phyloP scores from a whole-genome alignment of 441 rosid genomes.

The Pelargonium citronellum region DNA sequence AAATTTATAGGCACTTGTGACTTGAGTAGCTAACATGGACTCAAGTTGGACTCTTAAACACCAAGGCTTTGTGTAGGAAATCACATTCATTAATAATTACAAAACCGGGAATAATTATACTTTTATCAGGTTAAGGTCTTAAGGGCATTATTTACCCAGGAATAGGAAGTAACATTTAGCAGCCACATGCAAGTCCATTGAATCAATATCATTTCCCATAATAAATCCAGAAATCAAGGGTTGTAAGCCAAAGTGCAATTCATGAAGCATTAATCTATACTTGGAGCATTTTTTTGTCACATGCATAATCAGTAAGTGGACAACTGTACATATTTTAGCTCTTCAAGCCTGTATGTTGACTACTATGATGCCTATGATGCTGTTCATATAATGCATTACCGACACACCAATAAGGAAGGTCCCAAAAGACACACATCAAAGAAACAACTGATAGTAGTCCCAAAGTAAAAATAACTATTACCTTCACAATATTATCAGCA shows the following conservation, averaged over 20 bases:
- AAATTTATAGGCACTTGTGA: neutral
- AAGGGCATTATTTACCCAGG: neutral
- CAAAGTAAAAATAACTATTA: conserved; percentile 20
- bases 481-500: conserved; percentile 84
- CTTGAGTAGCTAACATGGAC: neutral
- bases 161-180: neutral
- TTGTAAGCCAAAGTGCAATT: conserved; percentile 1
- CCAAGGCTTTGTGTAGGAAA: neutral
- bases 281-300: neutral
- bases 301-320: neutral
- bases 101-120: neutral
- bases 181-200: neutral
- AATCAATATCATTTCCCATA: neutral
- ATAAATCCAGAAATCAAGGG: neutral
- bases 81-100: neutral
- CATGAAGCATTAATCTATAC: neutral
- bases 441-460: neutral
- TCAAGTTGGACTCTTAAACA: neutral
- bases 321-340: neutral
- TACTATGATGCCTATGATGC: too few species aligned
- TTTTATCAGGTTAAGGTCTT: neutral
- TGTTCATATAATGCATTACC: too few species aligned
- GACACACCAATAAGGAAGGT: conserved; percentile 4
- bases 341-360: neutral
- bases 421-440: neutral